These are phyloP conservation scores for Piper betle DNA, from an alignment of 164 flowering plant species.

Conservation along the genomic window DNA sequence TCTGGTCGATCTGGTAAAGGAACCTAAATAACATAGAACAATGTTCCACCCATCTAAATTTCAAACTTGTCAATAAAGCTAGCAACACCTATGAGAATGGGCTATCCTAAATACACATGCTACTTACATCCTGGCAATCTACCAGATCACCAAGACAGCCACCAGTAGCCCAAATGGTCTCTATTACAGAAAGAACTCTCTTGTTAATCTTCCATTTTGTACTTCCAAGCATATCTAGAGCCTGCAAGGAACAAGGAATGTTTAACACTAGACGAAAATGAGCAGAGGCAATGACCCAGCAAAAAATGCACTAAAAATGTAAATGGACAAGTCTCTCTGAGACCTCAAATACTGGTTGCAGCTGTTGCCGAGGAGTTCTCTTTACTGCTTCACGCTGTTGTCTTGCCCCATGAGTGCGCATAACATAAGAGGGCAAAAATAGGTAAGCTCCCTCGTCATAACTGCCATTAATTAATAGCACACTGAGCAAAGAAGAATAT, in stretches of 20 bases:
- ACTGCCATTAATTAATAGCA: slow-evolving; percentile 20
- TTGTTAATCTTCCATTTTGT: slow-evolving; percentile 88
- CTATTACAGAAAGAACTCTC: slow-evolving; percentile 66
- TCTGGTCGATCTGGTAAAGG: slow-evolving; percentile 75
- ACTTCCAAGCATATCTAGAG: slow-evolving; percentile 82
- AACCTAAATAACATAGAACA: slow-evolving; percentile 25
- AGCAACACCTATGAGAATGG: not conserved
- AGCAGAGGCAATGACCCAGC: not conserved
- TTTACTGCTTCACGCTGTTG: slow-evolving; percentile 71
- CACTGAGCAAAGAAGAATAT: not conserved
- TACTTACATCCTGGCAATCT: slow-evolving; percentile 73
- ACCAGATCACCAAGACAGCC: slow-evolving; percentile 74
- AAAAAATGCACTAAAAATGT: no score
- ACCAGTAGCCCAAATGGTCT: slow-evolving; percentile 89
- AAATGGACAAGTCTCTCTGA: slow-evolving; percentile 3
- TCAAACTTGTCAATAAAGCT: not conserved
- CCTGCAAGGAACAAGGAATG: slow-evolving; percentile 29
- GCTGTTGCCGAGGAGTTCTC: slow-evolving; percentile 41
- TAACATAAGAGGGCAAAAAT: slow-evolving; percentile 77
- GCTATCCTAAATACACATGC: not conserved
- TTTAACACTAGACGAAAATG: no score
- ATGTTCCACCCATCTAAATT: not conserved
- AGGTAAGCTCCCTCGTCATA: slow-evolving; percentile 83
- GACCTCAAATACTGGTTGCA: slow-evolving; percentile 76
- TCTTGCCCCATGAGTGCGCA: slow-evolving; percentile 92